phyloP scores from a whole-genome alignment of 1,139 yeast species.

The Tardiomyces digboiensis region DNA sequence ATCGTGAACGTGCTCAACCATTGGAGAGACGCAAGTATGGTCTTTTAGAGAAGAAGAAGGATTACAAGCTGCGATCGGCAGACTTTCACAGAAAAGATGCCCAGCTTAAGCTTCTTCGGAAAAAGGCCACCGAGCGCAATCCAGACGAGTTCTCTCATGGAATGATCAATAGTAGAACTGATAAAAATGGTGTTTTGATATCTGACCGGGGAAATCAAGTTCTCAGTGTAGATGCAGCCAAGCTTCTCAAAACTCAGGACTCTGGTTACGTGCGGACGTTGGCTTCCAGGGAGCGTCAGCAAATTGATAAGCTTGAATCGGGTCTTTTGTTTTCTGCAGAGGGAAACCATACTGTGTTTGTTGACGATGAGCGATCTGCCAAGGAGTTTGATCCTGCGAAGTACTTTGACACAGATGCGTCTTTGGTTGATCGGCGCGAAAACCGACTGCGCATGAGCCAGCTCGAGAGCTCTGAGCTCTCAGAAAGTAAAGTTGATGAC shows the following conservation, averaged over 20 bases:
- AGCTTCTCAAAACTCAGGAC: constrained; percentile 83
- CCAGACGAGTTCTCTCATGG: constrained; percentile 98
- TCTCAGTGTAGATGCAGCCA: constrained; percentile 64
- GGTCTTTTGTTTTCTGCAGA: constrained; percentile 10
- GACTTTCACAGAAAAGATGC: constrained; percentile 88
- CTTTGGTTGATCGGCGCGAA: constrained; percentile 53
- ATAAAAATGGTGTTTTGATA: constrained; percentile 53
- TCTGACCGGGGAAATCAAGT: constrained; percentile 56
- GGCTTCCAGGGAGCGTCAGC: constrained; percentile 56
- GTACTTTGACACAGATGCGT: constrained; percentile 60
- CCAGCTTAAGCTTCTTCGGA: constrained; percentile 64
- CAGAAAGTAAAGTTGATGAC: constrained; percentile 7
- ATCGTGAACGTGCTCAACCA: constrained; percentile 86
- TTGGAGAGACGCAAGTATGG: constrained; percentile 66
- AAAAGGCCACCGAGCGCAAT: constrained; percentile 64
- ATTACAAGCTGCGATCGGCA: constrained; percentile 78
- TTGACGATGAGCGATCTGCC: constrained; percentile 50
- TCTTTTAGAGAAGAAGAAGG: constrained; percentile 89
- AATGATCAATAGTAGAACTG: constrained; percentile 66
- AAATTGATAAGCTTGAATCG: constrained; percentile 53
- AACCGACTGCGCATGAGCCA: constrained; percentile 63
- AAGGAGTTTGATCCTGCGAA: constrained; percentile 51
- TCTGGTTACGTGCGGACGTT: constrained; percentile 73
- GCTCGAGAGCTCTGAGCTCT: constrained; percentile 28
- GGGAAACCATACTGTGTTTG: constrained; percentile 78